Conservation (phyloP, 768 basidiomycete genomes). For the Tylopilus rubrobrunneus region DNA sequence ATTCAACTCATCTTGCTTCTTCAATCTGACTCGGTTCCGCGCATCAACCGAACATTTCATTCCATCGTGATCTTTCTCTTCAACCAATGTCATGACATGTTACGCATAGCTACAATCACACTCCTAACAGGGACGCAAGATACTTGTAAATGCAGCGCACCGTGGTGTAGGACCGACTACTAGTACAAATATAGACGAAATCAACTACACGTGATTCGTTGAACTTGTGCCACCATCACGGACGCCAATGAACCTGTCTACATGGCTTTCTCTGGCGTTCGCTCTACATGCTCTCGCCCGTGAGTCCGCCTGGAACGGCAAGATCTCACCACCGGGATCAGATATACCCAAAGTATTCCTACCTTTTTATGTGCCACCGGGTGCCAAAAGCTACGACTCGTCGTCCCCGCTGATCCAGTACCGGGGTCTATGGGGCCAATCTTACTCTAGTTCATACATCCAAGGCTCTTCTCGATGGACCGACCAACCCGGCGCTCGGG, state of each 20-base stretch:
- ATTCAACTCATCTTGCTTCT: conserved; percentile 25
- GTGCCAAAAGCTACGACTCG: conserved; percentile 68
- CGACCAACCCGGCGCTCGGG: conserved; percentile 42
- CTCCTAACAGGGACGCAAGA: conserved; percentile 18
- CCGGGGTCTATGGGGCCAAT: conserved; percentile 54
- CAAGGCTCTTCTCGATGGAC: conserved; percentile 51
- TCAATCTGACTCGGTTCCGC: conserved; percentile 18
- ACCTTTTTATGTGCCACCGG: conserved; percentile 72
- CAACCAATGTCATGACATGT: conserved; percentile 28
- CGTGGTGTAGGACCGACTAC: neutral
- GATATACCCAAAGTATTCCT: conserved; percentile 45
- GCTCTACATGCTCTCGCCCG: conserved; percentile 6
- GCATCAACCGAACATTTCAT: conserved; percentile 26
- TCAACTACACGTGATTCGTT: conserved; percentile 24
- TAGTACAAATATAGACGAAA: neutral
- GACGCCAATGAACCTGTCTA: conserved; percentile 6
- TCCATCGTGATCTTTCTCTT: conserved; percentile 16
- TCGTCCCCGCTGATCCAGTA: conserved; percentile 64
- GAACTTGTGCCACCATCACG: neutral
- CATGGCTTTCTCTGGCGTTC: conserved; percentile 7
- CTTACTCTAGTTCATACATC: conserved; percentile 49
- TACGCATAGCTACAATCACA: conserved; percentile 33
- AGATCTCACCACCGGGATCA: conserved; percentile 43
- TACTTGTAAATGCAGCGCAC: conserved; percentile 1
- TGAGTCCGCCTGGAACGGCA: conserved; percentile 69